These are phyloP conservation scores for Lenwebbia sp. DNA, from an alignment of 345 rosid species.

Conservation along the genomic window DNA sequence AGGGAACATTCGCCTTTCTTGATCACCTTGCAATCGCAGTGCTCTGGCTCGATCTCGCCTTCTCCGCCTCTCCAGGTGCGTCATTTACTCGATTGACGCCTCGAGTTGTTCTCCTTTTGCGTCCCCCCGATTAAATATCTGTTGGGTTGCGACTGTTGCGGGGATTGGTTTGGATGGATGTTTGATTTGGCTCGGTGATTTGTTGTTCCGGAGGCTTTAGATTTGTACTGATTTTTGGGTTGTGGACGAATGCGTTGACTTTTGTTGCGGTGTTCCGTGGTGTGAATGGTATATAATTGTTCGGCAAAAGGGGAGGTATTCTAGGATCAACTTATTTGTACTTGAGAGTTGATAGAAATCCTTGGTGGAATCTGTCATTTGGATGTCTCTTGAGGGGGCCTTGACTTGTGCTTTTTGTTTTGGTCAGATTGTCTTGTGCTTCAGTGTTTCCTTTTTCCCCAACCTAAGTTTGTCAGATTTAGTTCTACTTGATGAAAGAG, in stretches of 20 bases:
- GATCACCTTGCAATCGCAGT: slow-evolving; percentile 32
- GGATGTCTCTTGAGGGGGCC: neutral
- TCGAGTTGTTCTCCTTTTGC: neutral
- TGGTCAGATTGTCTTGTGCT: neutral
- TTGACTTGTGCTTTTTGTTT: neutral
- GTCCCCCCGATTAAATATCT: neutral
- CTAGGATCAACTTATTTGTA: neutral
- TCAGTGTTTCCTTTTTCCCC: neutral
- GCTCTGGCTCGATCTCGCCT: slow-evolving; percentile 45
- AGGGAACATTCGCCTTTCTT: slow-evolving; percentile 28
- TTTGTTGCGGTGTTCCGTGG: neutral
- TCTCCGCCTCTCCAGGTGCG: slow-evolving; percentile 53
- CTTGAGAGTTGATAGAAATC: neutral
- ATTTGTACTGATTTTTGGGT: neutral
- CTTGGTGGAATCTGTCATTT: neutral
- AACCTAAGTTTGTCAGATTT: neutral
- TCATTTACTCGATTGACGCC: neutral
- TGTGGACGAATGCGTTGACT: neutral
- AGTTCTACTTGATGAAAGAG: neutral
- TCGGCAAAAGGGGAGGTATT: neutral
- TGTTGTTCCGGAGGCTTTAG: neutral
- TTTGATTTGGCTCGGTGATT: neutral
- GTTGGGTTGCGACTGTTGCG: neutral
- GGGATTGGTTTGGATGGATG: neutral
- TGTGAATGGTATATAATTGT: neutral